These are phyloP conservation scores for Metschnikowia cerradonensis DNA, from an alignment of 805 yeast species.

Conservation along the genomic window DNA sequence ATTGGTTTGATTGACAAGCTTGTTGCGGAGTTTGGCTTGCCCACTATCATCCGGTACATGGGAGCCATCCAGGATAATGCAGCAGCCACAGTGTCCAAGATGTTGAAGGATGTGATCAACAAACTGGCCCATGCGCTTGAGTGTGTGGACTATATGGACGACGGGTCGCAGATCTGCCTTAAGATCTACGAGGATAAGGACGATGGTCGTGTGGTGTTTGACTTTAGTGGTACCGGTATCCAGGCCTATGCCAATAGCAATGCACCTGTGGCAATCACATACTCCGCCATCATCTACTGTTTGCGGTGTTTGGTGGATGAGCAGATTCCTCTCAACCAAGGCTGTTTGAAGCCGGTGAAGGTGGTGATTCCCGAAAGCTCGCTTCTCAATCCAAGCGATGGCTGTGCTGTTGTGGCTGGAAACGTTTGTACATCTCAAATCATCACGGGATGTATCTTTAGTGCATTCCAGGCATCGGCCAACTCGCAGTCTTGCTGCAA, in stretches of 20 bases:
- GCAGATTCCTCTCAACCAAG: slow-evolving; percentile 90
- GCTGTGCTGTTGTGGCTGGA: slow-evolving; percentile 89
- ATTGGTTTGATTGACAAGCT: slow-evolving; percentile 15
- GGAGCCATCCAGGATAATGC: slow-evolving; percentile 21
- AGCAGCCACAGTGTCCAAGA: slow-evolving; percentile 13
- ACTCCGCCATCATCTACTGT: slow-evolving; percentile 85
- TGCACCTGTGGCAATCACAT: slow-evolving; percentile 88
- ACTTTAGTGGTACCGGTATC: slow-evolving; percentile 82
- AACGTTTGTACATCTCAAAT: slow-evolving; percentile 94
- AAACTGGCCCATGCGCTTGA: slow-evolving; percentile 16
- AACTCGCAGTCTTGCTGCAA: slow-evolving; percentile 96
- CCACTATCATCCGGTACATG: slow-evolving; percentile 17
- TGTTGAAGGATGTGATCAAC: slow-evolving; percentile 17
- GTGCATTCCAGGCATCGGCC: slow-evolving; percentile 85
- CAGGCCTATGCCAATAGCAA: slow-evolving; percentile 87
- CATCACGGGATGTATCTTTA: slow-evolving; percentile 81
- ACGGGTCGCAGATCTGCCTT: slow-evolving; percentile 66
- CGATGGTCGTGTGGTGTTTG: slow-evolving; percentile 65
- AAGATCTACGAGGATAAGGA: slow-evolving; percentile 45
- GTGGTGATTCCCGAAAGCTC: slow-evolving; percentile 42
- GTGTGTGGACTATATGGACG: slow-evolving; percentile 64
- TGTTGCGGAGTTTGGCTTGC: slow-evolving; percentile 15
- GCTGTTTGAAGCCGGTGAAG: slow-evolving; percentile 77
- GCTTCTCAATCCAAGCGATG: slow-evolving; percentile 65
- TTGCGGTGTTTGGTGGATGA: slow-evolving; percentile 79